Evolutionary conservation across 164 flowering plant species (phyloP).

Genomic region (Stephania yunnanensis): DNA sequence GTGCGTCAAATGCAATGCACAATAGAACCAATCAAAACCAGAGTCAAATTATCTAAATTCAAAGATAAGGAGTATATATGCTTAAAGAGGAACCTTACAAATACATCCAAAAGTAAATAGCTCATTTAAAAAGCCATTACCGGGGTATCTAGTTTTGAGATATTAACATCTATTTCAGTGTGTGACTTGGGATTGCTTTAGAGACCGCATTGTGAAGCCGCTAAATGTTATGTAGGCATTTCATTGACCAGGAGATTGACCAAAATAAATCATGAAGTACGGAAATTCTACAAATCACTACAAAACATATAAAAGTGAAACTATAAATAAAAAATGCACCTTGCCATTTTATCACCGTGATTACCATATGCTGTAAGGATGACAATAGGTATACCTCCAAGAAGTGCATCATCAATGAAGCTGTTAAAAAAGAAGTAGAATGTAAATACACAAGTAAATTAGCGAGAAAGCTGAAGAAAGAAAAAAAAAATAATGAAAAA

Average conservation of each 20-base stretch:
- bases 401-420: constrained; percentile 72
- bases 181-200: not conserved
- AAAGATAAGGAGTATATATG: not conserved
- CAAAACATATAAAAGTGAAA: not conserved
- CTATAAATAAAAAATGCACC: constrained; percentile 36
- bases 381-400: constrained; percentile 59
- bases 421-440: constrained; percentile 33
- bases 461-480: not conserved
- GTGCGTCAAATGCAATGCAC: not conserved
- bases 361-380: constrained; percentile 58
- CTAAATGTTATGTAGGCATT: not conserved
- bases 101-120: not conserved
- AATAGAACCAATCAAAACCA: not conserved
- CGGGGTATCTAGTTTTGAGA: not conserved
- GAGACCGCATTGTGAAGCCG: not conserved
- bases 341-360: constrained; percentile 63
- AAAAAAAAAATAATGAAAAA: not conserved
- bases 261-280: not conserved
- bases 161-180: not conserved
- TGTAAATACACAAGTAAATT: not conserved
- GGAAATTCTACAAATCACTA: not conserved
- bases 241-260: not conserved
- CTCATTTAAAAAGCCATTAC: not conserved
- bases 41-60: not conserved
- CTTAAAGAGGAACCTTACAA: not conserved